Evolutionary conservation across 495 filamentous ascomycete genomes (phyloP).

Genomic region (Apiosordaria backusii): DNA sequence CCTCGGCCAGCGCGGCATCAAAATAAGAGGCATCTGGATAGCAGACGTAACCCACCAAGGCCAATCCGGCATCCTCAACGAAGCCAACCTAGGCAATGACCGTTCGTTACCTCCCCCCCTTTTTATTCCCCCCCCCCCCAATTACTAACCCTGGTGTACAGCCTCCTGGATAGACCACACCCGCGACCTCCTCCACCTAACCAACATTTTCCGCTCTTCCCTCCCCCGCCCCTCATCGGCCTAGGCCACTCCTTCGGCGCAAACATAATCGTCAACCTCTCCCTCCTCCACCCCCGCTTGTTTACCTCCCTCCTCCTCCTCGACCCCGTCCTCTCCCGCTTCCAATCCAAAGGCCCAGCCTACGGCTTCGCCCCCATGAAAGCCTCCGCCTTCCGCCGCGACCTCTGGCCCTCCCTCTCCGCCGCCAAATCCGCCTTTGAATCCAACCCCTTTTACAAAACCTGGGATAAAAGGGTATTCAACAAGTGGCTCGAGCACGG

Average conservation of each 20-base stretch:
- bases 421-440: constrained; percentile 59
- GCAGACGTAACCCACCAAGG: constrained; percentile 78
- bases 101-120: constrained; percentile 23
- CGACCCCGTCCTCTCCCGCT: constrained; percentile 63
- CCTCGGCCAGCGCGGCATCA: constrained; percentile 46
- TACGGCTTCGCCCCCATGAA: constrained; percentile 30
- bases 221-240: constrained; percentile 86
- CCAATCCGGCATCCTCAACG: constrained; percentile 70
- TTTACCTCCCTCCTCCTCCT: constrained; percentile 72
- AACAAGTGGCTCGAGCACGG: constrained; percentile 63
- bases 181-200: constrained; percentile 80
- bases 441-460: constrained; percentile 60
- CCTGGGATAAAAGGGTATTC: constrained; percentile 72
- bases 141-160: not conserved
- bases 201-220: constrained; percentile 75
- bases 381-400: constrained; percentile 56
- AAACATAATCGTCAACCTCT: constrained; percentile 56
- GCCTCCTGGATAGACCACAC: constrained; percentile 81
- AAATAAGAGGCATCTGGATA: constrained; percentile 80
- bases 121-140: too few relatives aligned
- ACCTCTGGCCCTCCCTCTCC: constrained; percentile 65
- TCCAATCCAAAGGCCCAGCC: constrained; percentile 29
- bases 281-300: constrained; percentile 79
- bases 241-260: constrained; percentile 90
- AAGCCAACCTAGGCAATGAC: constrained; percentile 70